Percentiles rank a stretch among this genome's conserved stretches.
Evolutionary conservation across 1,139 yeast genomes (phyloP).

Genomic region (Scheffersomyces cryptocercus): DNA sequence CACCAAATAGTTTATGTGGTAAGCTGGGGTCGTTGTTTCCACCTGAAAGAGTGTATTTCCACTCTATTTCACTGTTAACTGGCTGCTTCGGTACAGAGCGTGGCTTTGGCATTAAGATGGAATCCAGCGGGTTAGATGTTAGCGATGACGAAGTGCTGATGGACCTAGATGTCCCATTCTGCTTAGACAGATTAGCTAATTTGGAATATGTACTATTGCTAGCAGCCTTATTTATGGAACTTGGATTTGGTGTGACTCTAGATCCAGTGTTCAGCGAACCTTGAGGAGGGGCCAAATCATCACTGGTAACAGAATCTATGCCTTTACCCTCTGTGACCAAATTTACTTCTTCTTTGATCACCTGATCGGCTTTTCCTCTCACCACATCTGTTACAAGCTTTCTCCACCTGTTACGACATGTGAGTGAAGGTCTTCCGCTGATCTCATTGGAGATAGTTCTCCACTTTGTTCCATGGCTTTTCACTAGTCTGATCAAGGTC

Average conservation of each 20-base stretch:
- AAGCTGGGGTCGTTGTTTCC: constrained; percentile 1
- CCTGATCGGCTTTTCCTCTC: constrained; percentile 52
- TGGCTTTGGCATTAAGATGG: background rate
- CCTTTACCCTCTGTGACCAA: constrained; percentile 25
- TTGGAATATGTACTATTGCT: background rate
- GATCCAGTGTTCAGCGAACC: background rate
- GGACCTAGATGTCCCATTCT: background rate
- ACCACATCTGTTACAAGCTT: constrained; percentile 78
- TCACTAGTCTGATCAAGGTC: constrained; percentile 62
- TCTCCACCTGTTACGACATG: constrained; percentile 92
- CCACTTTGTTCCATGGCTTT: constrained; percentile 87
- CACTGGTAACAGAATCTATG: background rate
- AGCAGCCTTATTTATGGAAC: background rate
- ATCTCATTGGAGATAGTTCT: constrained; percentile 72
- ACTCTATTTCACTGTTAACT: constrained; percentile 21
- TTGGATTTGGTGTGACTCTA: background rate
- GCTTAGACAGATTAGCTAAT: too few relatives aligned
- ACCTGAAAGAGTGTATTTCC: constrained; percentile 26
- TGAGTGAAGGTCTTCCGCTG: constrained; percentile 80
- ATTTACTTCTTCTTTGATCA: constrained; percentile 38
- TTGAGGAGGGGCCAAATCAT: background rate
- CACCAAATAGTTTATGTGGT: constrained; percentile 30
- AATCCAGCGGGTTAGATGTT: background rate
- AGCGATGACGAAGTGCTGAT: background rate
- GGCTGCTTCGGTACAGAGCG: constrained; percentile 1